Evolutionary conservation across 2,329 filamentous ascomycete genomes (phyloP), one percentile per base, ranked within the genome.

Genomic region (Neoarthrinium moseri): DNA sequence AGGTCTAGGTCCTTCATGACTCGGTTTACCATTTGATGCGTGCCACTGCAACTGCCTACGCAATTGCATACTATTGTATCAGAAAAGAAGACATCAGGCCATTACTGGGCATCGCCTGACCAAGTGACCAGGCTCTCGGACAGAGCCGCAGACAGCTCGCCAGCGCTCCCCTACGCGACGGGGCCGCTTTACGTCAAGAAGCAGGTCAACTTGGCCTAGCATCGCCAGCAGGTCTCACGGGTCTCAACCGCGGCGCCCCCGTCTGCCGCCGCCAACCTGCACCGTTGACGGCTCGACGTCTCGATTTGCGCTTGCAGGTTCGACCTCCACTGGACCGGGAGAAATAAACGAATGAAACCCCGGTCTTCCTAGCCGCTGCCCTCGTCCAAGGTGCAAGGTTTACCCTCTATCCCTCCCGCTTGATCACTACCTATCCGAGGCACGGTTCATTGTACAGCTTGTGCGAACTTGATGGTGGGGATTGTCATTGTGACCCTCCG

Each of bases 391-490:
- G 63, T 63, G 59, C 58, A 58, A 61, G 65, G 65, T 66, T 64
- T 64, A 63, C 63, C 61, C 60, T 66, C 62, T 56, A 56, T 60
- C 56, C 55, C 53, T 56, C 53, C 56, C 60, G 52, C 57, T 60
- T 63, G 60, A 61, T 60, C 57, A 60, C 57, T 56, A 58, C 59
- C 60, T 53, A 59, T 59, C 45, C 46, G 57, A 62, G 57, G 62
- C 64, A 66, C 62, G 62, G 63, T 60, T 59, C 63, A 62, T 61
- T 56, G 52, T 61, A 61, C 60, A 63, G 61, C 63, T 67, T 65
- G 64, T 66, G 65, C 62, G 55, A 64, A 62, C 58, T 57, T 58
- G 56, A 55, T 65, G 58, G 64, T 66, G 65, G 64, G 61, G 64
- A 67, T 41, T 50, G 44, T 52, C 51, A 63, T 58, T 63, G 58